Evolutionary conservation across 106 monocot species (phyloP).

Genomic region (Acanthochlamys bracteata): DNA sequence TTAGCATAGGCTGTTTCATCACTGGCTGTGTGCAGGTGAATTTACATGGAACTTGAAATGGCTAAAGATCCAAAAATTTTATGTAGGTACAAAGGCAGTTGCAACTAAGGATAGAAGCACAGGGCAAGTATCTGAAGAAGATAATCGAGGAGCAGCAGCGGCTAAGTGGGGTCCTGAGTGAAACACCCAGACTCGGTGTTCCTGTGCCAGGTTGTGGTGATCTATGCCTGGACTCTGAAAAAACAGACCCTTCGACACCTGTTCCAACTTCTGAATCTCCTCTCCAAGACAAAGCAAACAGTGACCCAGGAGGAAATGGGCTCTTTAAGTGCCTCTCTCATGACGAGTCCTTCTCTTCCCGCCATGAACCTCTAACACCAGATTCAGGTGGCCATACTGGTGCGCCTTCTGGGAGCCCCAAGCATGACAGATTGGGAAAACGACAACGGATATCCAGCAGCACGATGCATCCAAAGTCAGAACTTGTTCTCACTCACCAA

Average conservation of each 20-base stretch:
- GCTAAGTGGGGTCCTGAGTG: constrained; percentile 37
- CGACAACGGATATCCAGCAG: constrained; percentile 6
- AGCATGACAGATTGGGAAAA: constrained; percentile 32
- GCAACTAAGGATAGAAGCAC: constrained; percentile 92
- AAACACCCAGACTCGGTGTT: constrained; percentile 17
- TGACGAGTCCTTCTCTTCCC: constrained; percentile 33
- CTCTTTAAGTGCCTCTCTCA: constrained; percentile 21
- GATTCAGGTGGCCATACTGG: constrained; percentile 36
- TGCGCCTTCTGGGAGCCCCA: constrained; percentile 34
- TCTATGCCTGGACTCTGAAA: constrained; percentile 29
- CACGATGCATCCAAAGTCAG: constrained; percentile 9
- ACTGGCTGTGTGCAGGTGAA: not conserved
- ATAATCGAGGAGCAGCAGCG: constrained; percentile 89
- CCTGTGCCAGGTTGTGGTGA: not conserved
- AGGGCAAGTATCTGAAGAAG: constrained; percentile 88
- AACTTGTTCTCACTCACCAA: constrained; percentile 34
- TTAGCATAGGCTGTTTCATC: not conserved
- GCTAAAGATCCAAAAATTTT: not conserved
- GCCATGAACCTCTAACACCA: constrained; percentile 41
- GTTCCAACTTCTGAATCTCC: constrained; percentile 47
- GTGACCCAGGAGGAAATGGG: constrained; percentile 1
- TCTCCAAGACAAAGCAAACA: constrained; percentile 18
- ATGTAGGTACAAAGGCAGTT: constrained; percentile 89
- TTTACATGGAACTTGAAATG: not conserved
- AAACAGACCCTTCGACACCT: constrained; percentile 65